Base-by-base conservation (phyloP, 805 yeast genomes). In the Metschnikowia santaceciliae region DNA sequence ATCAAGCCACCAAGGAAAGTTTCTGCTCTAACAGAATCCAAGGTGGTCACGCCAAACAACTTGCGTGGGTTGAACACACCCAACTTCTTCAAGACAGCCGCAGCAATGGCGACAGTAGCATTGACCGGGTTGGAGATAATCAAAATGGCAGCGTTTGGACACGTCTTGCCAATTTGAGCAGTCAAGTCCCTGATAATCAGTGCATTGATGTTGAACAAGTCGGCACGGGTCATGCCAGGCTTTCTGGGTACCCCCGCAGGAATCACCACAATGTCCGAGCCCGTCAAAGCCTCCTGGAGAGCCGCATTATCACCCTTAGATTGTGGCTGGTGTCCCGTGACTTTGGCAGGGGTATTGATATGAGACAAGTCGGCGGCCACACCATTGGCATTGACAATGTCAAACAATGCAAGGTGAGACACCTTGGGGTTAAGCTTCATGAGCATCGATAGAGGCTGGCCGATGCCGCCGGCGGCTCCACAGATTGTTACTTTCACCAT, bases 381-480 rank as follows among this genome's bases (percentile, higher is more conserved):
- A 35, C 78, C 78, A 32, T 67, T 59, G 45, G 75, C 78, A 55
- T 74, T 74, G 45, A 72, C 77, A 44, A 74, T 72, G 62, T 74
- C 78, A 52, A 61, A 74, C 36, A 74, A 64, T 7, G 77, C 64
- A 51, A 74, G 66, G 50, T 70, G 72, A 19, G 70, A 61, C 33
- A 74, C 74, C 15, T 62, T 58, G 5, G 69, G 66, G 55, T 74
- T 74, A 52, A 73, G 62, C 56, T 74, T 74, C 54, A 74, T 64
- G 44, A 74, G 65, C 49, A 74, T 64, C 11, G 78, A 74, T 48
- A 74, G 68, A 19, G 78, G 78, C 59, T 74, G 78, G 47, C 78
- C 78, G 54, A 74, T 74, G 43, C 78, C 78, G 49, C 78, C 78
- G 47, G 78, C 78, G 41, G 78, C 78, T 40, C 78, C 78, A 56